Conservation (phyloP, 306 rosid genomes). For the Malus fusca region DNA sequence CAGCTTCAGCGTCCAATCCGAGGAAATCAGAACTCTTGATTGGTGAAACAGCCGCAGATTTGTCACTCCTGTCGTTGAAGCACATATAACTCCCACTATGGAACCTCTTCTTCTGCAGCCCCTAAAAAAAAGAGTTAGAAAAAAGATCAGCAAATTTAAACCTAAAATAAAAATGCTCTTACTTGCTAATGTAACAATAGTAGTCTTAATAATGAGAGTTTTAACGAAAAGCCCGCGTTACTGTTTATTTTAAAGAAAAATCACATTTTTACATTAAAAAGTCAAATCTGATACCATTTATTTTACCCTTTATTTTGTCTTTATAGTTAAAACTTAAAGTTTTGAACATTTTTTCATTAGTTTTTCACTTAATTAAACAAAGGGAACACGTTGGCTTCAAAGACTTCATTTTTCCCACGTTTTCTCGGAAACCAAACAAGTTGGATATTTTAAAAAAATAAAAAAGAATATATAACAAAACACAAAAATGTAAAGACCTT, state of each 20-base stretch:
- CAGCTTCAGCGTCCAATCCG: conserved; percentile 21
- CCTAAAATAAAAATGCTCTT: background rate
- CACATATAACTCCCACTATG: conserved; percentile 12
- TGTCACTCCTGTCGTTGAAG: conserved; percentile 20
- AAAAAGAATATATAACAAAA: background rate
- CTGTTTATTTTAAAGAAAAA: too few relatives aligned
- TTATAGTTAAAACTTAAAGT: too few relatives aligned
- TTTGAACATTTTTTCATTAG: too few relatives aligned
- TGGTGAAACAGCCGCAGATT: conserved; percentile 13
- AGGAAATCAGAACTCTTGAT: conserved; percentile 24
- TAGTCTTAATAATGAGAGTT: background rate
- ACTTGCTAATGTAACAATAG: conserved; percentile 3
- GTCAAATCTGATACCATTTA: too few relatives aligned
- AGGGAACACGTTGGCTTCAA: background rate
- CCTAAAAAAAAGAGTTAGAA: background rate
- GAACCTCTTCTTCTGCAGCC: conserved; percentile 47
- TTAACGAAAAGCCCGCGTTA: too few relatives aligned
- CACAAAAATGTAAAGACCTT: conserved; percentile 34
- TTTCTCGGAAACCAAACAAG: conserved; percentile 11
- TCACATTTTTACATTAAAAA: too few relatives aligned
- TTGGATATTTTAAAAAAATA: background rate
- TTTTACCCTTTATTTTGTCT: rapidly evolving
- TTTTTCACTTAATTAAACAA: background rate
- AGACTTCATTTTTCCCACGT: background rate
- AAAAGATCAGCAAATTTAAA: background rate